Evolutionary conservation across 208 protist species (phyloP), one percentile per base, ranked within the genome.

Genomic region (Borovskyia barvae): DNA sequence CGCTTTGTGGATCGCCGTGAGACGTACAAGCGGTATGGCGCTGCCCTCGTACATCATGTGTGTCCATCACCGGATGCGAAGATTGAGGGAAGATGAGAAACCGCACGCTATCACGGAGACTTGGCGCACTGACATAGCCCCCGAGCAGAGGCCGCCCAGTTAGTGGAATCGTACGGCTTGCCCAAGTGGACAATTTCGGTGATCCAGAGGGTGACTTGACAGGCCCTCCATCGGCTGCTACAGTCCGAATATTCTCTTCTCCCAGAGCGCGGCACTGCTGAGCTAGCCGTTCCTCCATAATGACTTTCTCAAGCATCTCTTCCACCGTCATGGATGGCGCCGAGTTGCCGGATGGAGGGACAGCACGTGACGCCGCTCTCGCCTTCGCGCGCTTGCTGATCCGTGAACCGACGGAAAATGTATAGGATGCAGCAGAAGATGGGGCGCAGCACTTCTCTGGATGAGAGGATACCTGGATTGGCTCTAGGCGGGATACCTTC

Each of bases 81-180:
- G 48, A 46, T 49, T 88, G 81, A 12, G 81, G 81, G 40, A 88
- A 88, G 45, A 85, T 15, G 12, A 84, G 45, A 52, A 88, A 80
- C 6, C 74, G 72, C 22, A 56, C 56, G 3, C 64, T 29, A 19
- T 77, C 67, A 42, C 15, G 5, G 24, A 19, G 46, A 25, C 30
- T 36, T 12, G 53, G 47, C 11, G 17, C 51, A 24, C 35, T 43
- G 3, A 88, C 47, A 49, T 85, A 88, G 25, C 81, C 81, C 3
- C 81, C 81, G 11, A 75, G 54, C 48, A 58, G 49, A 36, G 72
- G 60, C 22, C 60, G 43, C 46, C 32, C 46, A 28, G 43, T 54
- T 26, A 32, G 54, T 19, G 63, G 43, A 5, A 62, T 51, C 53
- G 42, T 53, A 40, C 41, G 49, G 8, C 12, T 6, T 20, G 32